phyloP scores from a whole-genome alignment of 805 yeast genomes.

The Wickerhamiella siamensis region DNA sequence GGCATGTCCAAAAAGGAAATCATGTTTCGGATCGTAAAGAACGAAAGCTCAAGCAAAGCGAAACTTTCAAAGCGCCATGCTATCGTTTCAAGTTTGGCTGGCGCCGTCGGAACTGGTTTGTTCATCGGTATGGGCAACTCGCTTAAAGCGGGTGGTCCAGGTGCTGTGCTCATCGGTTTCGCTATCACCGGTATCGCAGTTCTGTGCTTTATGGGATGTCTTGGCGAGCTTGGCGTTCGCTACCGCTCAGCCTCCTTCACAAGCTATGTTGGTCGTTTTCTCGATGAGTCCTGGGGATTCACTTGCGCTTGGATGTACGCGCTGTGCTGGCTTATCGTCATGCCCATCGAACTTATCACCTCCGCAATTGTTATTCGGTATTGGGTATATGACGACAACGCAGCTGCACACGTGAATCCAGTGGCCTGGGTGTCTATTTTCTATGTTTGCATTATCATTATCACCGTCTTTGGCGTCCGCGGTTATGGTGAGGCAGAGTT shows the following conservation, averaged over 20 bases:
- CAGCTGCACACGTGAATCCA: slow-evolving; percentile 30
- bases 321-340: slow-evolving; percentile 42
- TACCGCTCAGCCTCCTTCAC: slow-evolving; percentile 29
- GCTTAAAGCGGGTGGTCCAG: slow-evolving; percentile 49
- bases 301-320: slow-evolving; percentile 57
- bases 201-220: slow-evolving; percentile 43
- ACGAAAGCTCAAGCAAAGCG: background rate
- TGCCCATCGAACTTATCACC: slow-evolving; percentile 49
- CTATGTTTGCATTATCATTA: slow-evolving; percentile 33
- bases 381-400: slow-evolving; percentile 31
- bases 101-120: slow-evolving; percentile 48
- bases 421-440: slow-evolving; percentile 47
- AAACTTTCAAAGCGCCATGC: background rate
- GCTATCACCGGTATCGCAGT: slow-evolving; percentile 47
- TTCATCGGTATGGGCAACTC: slow-evolving; percentile 53
- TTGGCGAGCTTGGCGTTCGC: slow-evolving; percentile 54
- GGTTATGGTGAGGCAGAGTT: slow-evolving; percentile 61
- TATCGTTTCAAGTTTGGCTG: slow-evolving; percentile 1
- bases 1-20: background rate
- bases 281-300: slow-evolving; percentile 50
- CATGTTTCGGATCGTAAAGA: background rate
- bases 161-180: slow-evolving; percentile 43
- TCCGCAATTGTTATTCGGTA: slow-evolving; percentile 40
- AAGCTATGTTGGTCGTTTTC: slow-evolving; percentile 34
- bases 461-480: slow-evolving; percentile 35